phyloP scores from a whole-genome alignment of 257 asterid species.

The Przewalskia tangutica region DNA sequence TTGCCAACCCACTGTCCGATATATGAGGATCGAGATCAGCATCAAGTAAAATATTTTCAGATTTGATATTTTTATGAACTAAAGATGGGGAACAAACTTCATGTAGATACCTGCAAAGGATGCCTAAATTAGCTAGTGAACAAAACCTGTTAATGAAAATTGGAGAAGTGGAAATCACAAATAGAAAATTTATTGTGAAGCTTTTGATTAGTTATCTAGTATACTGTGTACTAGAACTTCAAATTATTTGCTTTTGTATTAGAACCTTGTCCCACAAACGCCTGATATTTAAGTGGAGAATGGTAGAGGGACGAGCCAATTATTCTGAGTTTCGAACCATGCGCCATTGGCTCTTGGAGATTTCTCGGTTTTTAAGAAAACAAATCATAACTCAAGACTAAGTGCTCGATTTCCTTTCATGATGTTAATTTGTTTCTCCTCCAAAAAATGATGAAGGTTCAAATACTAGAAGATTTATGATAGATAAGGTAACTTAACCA shows the following conservation, averaged over 20 bases:
- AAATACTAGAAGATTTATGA: background rate
- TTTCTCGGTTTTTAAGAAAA: background rate
- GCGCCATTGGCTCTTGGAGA: background rate
- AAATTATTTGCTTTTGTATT: background rate
- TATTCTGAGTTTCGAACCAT: background rate
- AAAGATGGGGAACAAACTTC: constrained; percentile 89
- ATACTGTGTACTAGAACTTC: background rate
- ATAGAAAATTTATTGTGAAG: background rate
- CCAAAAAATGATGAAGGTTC: background rate
- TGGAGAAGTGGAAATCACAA: background rate
- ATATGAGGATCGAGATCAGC: constrained; percentile 82
- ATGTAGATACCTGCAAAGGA: constrained; percentile 69
- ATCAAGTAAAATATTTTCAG: constrained; percentile 81
- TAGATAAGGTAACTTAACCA: background rate
- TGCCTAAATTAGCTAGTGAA: constrained; percentile 4
- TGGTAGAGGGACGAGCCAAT: background rate
- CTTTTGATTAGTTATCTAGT: background rate
- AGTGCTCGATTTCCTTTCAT: background rate
- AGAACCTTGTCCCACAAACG: background rate
- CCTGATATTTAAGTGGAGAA: background rate
- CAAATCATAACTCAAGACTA: background rate
- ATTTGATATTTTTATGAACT: constrained; percentile 78
- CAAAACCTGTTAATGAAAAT: background rate
- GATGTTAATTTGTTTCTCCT: background rate
- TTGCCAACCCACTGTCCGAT: constrained; percentile 80